Conservation (phyloP, 371 early-diverging fungal genomes). For the Rhizopus stolonifer region DNA sequence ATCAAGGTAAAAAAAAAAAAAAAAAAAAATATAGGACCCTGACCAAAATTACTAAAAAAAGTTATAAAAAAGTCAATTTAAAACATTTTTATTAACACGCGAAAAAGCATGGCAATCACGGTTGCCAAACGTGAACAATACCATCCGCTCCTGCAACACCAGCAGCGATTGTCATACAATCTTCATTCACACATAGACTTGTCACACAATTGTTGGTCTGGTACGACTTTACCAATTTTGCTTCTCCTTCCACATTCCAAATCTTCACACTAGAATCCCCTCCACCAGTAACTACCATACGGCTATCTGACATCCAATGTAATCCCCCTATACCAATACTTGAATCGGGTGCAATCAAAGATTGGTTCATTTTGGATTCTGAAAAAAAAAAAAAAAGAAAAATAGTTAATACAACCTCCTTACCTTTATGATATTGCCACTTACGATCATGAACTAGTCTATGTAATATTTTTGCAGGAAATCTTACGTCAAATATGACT, state of each 20-base stretch:
- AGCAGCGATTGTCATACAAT: conserved; percentile 32
- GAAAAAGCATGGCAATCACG: conserved; percentile 4
- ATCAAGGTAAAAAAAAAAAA: not conserved
- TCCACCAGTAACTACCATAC: conserved; percentile 39
- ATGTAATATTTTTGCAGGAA: conserved; percentile 20
- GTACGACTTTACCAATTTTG: conserved; percentile 27
- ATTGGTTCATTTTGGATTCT: conserved; percentile 11
- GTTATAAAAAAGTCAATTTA: not conserved
- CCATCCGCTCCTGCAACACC: conserved; percentile 44
- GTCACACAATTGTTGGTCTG: conserved; percentile 33
- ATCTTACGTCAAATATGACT: conserved; percentile 34
- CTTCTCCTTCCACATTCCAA: conserved; percentile 32
- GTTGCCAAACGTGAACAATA: conserved; percentile 38
- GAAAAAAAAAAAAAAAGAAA: not conserved
- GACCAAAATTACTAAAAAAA: not conserved
- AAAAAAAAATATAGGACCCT: too few species aligned
- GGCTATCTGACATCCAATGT: conserved; percentile 37
- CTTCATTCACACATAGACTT: conserved; percentile 38
- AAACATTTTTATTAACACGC: too few species aligned
- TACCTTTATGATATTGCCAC: too few species aligned
- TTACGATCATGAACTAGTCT: conserved; percentile 33
- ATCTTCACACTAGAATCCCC: conserved; percentile 40
- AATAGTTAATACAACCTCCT: too few species aligned
- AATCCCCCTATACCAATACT: conserved; percentile 42
- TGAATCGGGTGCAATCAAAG: conserved; percentile 26